Base-by-base conservation (phyloP, 257 asterid genomes). In the Nicotiana otophora region DNA sequence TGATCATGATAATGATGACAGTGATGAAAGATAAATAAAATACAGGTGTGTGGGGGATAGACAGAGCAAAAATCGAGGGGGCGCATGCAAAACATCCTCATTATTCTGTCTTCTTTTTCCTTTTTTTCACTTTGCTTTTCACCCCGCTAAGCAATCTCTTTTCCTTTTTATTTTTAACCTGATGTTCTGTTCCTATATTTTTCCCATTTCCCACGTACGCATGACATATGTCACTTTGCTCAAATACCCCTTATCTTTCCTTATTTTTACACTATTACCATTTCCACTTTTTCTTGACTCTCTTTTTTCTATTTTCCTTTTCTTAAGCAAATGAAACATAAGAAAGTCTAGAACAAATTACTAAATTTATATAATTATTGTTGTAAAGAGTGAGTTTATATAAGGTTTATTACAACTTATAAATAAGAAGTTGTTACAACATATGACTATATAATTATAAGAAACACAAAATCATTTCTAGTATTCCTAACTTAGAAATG, bases 41-140 rank as follows among this genome's bases (percentile, higher is more conserved):
- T 17, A 53, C 5, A 64, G 72, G 75, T 67, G 75, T 65, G 23
- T 67, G 51, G 75, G 75, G 75, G 51, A 17, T 57, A 57, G 58
- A 72, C 28, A 54, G 36, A n/a, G 28, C 72, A 81, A 65, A 64
- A 42, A 31, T 65, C 46, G 67, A 67, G 83, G 80, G 65, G 88
- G 82, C 92, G 96, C 96, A 91, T 93, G 96, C 96, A 82, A 20
- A 83, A 79, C 82, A 80, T 81, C 74, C 63, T 87, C 88, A 90
- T 89, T 87, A 90, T 90, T 83, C 82, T 91, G 88, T 89, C 91
- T 54, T 70, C 69, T 77, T 87, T 84, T 7, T 9, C 11, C 8
- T 42, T 33, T 80, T 39, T 81, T 64, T 48, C 51, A 57, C 75
- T 39, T 79, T 81, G 82, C 92, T 87, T 88, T 91, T 86, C 60